Evolutionary conservation across 2,329 filamentous ascomycete species (phyloP), one percentile per base, ranked within the genome.

Genomic region (Pestalotiopsis sp.): DNA sequence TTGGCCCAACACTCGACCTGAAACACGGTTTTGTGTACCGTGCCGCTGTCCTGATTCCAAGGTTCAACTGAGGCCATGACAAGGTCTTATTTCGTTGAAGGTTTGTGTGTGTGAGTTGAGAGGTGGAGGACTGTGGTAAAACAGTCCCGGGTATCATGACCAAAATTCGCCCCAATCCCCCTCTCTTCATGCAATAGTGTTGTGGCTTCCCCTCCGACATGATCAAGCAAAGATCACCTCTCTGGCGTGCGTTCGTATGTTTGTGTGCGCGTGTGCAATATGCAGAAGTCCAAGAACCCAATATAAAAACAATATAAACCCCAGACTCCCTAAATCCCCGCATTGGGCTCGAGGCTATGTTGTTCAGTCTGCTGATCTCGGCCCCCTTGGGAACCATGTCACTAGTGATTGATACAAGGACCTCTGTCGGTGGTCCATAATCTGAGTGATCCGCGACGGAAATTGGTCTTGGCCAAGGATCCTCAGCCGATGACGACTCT

Each of bases 401-500:
- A 52, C 45, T 52, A 52, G 20, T 52, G 45, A 52, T 52, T 52
- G 45, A 52, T 52, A 52, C 45, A 23, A 52, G 45, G 45, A 52
- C 45, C n/a, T 52, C 23, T n/a, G 31, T 36, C 31, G 23, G n/a
- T 27, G 27, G 57, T 59, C 27, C 57, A 23, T 23, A 23, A 17
- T 59, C 23, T 27, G 57, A 59, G 45, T 52, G 45, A 38, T 14
- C 36, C 59, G 31, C 31, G 31, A 36, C 31, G 31, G 7, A 36
- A 9, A 36, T 41, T 38, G 36, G 27, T 38, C 59, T 23, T 41
- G 17, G 39, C 20, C 20, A 13, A 20, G 20, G 39, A 20, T n/a
- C 9, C 52, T 83, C 84, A 92, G 74, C 89, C 91, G 77, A 95
- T 92, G 68, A 95, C 88, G 72, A 94, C 91, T 78, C 96, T 87